Evolutionary conservation across 805 yeast species (phyloP), one percentile per base, ranked within the genome.

Genomic region (Pichia sporocuriosa): DNA sequence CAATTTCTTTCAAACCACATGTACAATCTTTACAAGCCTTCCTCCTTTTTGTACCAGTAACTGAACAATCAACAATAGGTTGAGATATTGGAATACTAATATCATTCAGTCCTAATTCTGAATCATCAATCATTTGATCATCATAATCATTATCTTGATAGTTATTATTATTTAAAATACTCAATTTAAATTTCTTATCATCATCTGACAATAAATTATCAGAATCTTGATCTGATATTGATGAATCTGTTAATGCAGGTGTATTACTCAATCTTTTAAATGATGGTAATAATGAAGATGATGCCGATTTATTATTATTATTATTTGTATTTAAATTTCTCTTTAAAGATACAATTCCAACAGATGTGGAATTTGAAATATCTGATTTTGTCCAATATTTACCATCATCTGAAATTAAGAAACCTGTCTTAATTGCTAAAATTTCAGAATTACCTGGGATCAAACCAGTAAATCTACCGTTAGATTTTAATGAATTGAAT

Each of bases 1-100:
- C 96, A 40, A 73, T 63, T 61, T 93, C 99, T 53, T 84, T 88
- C 49, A 93, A 71, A 6, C 99, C 99, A 69, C 99, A 93, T 0
- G 97, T 83, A 64, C 99, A 93, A 64, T 93, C 96, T 65, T 89
- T 93, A 69, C 99, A 93, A 0, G 99, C 98, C 65, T 81, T 87
- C 68, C 90, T 78, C 59, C 95, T 74, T 64, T 73, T 75, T 51
- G 72, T 74, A 28, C 77, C 79, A 35, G 57, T 67, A 13, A 53
- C 39, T 3, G 50, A 30, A 57, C 86, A 79, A 50, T 72, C 69
- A 36, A 72, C 68, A n/a, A n/a, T n/a, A 13, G 93, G 90, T 24
- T 73, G 69, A 21, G 75, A 67, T 37, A 78, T 63, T 40, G 67
- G 54, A 45, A 62, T 39, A 8, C 47, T 64, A 48, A 76, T 73